A percentile compares a stretch with the other conserved stretches of the same genome.
Conservation (phyloP, 2,329 filamentous ascomycete species). For the Phialophora macrospora region DNA sequence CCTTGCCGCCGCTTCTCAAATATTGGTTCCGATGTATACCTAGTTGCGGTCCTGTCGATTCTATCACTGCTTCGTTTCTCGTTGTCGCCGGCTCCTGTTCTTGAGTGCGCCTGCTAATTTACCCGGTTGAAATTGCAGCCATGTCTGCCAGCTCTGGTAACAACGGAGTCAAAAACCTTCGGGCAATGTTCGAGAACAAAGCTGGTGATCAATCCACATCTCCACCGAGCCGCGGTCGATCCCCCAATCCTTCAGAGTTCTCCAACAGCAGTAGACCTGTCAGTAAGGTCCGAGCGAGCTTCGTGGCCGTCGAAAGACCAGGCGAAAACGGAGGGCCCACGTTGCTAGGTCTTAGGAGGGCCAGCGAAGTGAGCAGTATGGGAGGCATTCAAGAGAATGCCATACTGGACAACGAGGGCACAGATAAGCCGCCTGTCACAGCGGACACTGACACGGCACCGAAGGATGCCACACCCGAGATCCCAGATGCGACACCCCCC, state of each 20-base stretch:
- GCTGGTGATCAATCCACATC: conserved; percentile 63
- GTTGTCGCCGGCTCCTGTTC: conserved; percentile 4
- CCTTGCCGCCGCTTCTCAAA: conserved; percentile 1
- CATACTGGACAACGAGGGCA: conserved; percentile 15
- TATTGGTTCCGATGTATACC: background rate
- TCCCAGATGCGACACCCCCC: background rate
- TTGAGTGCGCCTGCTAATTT: conserved; percentile 22
- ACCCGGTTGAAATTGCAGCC: conserved; percentile 30
- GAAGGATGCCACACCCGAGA: conserved; percentile 1
- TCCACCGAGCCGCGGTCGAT: conserved; percentile 71
- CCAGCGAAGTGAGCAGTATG: conserved; percentile 43
- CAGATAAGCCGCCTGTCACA: conserved; percentile 38
- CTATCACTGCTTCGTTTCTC: conserved; percentile 9
- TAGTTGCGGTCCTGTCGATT: conserved; percentile 8
- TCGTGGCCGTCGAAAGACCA: conserved; percentile 69
- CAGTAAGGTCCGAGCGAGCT: conserved; percentile 75
- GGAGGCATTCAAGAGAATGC: conserved; percentile 39
- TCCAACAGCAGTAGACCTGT: conserved; percentile 62
- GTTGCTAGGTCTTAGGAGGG: conserved; percentile 50
- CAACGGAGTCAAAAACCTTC: conserved; percentile 73
- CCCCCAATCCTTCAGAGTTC: conserved; percentile 59
- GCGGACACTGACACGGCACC: conserved; percentile 43
- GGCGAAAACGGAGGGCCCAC: conserved; percentile 48
- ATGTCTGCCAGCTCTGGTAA: conserved; percentile 46
- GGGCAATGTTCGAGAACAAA: conserved; percentile 80